Evolutionary conservation across 2,329 filamentous ascomycete species (phyloP), one percentile per base, ranked within the genome.

Genomic region (Diaporthe australafricana): DNA sequence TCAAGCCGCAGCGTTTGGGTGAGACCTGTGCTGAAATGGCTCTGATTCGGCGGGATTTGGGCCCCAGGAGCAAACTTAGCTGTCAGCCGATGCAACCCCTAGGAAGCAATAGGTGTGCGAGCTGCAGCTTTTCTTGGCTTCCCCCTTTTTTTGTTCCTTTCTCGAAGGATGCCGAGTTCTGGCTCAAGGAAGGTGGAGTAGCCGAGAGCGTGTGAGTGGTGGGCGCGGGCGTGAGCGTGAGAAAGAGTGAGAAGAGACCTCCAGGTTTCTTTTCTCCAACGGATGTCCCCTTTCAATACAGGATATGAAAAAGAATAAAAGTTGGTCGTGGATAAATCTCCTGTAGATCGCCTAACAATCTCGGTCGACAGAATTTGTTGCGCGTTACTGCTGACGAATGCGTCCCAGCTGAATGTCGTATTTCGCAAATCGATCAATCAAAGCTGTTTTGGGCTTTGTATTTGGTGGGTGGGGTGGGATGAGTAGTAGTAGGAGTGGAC

Each of bases 1-100:
- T 69, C 70, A 73, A 66, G 57, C 50, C 52, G 62, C 67, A 60
- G 57, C 72, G 69, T 55, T 65, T 50, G 72, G 69, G 70, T 73
- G 72, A 73, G 70, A 73, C 72, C 48, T 45, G 57, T 66, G 72
- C 52, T 66, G 57, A 57, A 66, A 50, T 27, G 63, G 63, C 30
- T 71, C 22, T 73, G 72, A 69, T 71, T 73, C 69, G 72, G 69
- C 72, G 50, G 57, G 60, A 65, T 50, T 50, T 27, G 60, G 60
- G 42, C 60, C 45, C 60, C 35, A 48, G 25, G 35, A 67, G 68
- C 71, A 70, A 50, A 65, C 67, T 72, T 70, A 62, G 57, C 71
- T 66, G 52, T 70, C 67, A 67, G 68, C 67, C 67, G 56, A 69
- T 69, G 67, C 67, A 60, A 69, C 67, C 67, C 42, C 56, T 32